phyloP scores from a whole-genome alignment of 1,139 yeast genomes.

The Pichia inconspicua region DNA sequence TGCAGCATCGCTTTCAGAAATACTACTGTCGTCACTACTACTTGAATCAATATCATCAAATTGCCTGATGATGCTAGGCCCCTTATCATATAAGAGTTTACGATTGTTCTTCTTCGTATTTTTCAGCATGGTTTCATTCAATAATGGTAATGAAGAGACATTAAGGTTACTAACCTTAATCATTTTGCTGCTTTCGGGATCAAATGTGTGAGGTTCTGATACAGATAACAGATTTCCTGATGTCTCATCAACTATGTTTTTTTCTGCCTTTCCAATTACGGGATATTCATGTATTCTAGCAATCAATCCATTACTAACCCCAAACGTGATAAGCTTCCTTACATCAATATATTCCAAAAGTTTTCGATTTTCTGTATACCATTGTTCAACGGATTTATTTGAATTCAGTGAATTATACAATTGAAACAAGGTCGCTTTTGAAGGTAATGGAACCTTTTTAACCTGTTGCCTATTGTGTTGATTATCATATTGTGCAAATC shows the following conservation, averaged over 20 bases:
- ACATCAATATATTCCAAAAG: constrained; percentile 63
- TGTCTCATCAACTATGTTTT: background rate
- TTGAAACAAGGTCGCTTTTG: constrained; percentile 60
- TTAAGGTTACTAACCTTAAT: constrained; percentile 6
- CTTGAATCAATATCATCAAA: constrained; percentile 17
- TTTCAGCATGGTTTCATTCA: constrained; percentile 2
- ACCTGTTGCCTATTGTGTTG: background rate
- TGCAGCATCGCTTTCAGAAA: background rate
- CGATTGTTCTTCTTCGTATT: background rate
- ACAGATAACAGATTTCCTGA: background rate
- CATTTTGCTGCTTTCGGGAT: background rate
- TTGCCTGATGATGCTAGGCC: constrained; percentile 8
- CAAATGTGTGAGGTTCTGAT: background rate
- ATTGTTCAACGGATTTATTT: constrained; percentile 69
- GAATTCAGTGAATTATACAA: constrained; percentile 74
- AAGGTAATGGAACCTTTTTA: constrained; percentile 36
- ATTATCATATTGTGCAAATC: constrained; percentile 3
- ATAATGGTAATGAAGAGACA: constrained; percentile 18
- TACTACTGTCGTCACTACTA: background rate
- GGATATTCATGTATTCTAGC: constrained; percentile 66
- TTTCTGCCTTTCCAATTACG: constrained; percentile 4
- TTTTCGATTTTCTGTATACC: constrained; percentile 65
- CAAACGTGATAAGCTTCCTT: constrained; percentile 79
- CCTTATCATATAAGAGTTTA: constrained; percentile 6
- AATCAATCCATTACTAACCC: constrained; percentile 71